phyloP scores from a whole-genome alignment of 2,329 filamentous ascomycete species.

The Lachnellula hyalina region DNA sequence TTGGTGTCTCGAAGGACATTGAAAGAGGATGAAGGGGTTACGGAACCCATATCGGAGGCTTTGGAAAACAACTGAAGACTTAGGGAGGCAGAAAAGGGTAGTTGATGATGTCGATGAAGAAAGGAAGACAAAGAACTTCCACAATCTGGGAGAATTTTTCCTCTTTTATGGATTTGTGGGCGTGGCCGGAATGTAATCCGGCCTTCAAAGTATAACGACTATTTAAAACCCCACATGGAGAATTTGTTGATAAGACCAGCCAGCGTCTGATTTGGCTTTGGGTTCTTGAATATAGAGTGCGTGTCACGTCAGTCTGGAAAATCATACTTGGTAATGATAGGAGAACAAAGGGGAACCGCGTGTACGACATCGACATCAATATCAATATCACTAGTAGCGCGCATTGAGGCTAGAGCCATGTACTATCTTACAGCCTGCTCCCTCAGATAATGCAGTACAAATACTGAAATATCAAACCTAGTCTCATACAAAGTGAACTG shows the following conservation, averaged over 20 bases:
- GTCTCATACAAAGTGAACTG: not conserved
- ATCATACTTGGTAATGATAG: not conserved
- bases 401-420: too few species aligned
- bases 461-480: not conserved
- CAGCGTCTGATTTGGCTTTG: not conserved
- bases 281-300: not conserved
- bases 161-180: conserved; percentile 23
- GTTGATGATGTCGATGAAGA: conserved; percentile 5
- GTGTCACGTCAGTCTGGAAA: not conserved
- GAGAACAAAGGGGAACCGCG: not conserved
- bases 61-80: not conserved
- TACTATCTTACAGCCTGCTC: too few species aligned
- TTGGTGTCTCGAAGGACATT: conserved; percentile 57
- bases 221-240: not conserved
- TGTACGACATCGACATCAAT: not conserved
- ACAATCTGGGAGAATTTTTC: conserved; percentile 13
- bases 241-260: not conserved
- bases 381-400: not conserved
- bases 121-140: conserved; percentile 14
- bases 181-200: conserved; percentile 29
- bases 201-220: conserved; percentile 9
- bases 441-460: too few species aligned
- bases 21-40: conserved; percentile 38
- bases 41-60: conserved; percentile 28
- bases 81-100: not conserved